These are phyloP conservation scores for Colletotrichum tropicale DNA, from an alignment of 2,329 filamentous ascomycete genomes.

Conservation along the genomic window DNA sequence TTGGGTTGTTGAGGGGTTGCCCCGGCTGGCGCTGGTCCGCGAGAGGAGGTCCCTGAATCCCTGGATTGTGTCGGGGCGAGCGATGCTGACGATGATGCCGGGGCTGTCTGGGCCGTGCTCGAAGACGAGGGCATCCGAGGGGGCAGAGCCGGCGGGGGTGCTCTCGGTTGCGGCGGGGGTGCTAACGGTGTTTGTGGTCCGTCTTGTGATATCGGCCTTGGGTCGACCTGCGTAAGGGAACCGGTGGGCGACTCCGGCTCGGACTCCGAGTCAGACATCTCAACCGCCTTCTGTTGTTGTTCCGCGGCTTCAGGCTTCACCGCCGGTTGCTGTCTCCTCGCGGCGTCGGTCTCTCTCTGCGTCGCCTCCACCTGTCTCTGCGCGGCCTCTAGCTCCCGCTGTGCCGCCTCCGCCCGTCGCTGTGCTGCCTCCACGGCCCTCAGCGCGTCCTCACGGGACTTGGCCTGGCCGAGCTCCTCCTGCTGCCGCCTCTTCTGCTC, in stretches of 20 bases:
- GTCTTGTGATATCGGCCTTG: neutral
- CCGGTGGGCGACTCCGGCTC: neutral
- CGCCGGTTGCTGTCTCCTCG: neutral
- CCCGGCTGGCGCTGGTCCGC: constrained; percentile 10
- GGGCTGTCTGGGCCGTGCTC: neutral
- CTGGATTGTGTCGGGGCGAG: constrained; percentile 25
- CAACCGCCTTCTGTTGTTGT: neutral
- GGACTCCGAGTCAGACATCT: neutral
- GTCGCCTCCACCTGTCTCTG: constrained; percentile 22
- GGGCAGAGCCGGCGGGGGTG: neutral
- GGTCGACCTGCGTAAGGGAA: neutral
- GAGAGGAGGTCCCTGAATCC: neutral
- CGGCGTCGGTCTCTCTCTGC: constrained; percentile 3
- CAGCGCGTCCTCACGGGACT: constrained; percentile 28
- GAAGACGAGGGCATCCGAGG: neutral
- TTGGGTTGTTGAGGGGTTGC: constrained; percentile 32
- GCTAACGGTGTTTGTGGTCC: neutral
- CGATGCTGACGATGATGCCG: neutral
- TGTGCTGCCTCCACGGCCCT: neutral
- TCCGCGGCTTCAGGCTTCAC: constrained; percentile 2
- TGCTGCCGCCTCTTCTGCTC: constrained; percentile 31
- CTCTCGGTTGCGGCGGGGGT: neutral
- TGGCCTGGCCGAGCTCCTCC: constrained; percentile 30
- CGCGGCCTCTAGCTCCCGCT: constrained; percentile 18
- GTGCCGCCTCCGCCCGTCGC: constrained; percentile 19